Base-by-base conservation (phyloP, 192 early-diverging fungal species). In the Rhizoclosmatium globosum region DNA sequence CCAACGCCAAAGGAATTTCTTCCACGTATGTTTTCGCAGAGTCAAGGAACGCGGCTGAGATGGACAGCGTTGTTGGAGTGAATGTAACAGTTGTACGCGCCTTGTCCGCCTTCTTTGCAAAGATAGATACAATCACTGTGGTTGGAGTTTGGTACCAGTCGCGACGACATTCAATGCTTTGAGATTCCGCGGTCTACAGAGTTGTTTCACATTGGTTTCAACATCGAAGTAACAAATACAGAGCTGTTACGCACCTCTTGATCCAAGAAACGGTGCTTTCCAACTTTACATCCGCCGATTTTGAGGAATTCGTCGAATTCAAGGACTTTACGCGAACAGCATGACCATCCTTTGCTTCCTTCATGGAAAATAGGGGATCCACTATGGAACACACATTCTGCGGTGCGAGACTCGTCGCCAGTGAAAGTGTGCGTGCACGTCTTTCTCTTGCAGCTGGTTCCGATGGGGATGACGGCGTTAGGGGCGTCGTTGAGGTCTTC, bases 231-330 rank as follows among this genome's bases (percentile, higher is more conserved):
- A 17, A 31, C 17, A 66, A 65, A 76, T 62, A 1, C 17, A 64
- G n/a, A 62, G 58, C 47, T 43, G 23, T 3, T 23, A 65, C 3
- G 11, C 43, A 74, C 76, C 59, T 76, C 47, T 3, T 13, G 77
- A 43, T 87, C 85, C 1, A 94, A 91, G 87, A 99, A 99, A 79
- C 96, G 85, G 82, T 99, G 98, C 64, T 91, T 89, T 53, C 95
- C 96, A n/a, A 74, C 87, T 48, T 89, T 92, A 85, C 98, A 99
- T 45, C 98, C 98, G 68, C 88, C 87, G 82, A 99, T 97, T 80
- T 93, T 96, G 80, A 98, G 85, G 74, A 99, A 98, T 84, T 98
- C 96, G 46, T 99, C 98, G 90, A 98, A 99, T 84, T 98, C 98
- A 19, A 98, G 90, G 2, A 97, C 97, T 74, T 95, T 93, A 47